Percentiles rank a stretch among this genome's conserved stretches.
phyloP scores from a whole-genome alignment of 2,329 filamentous ascomycete genomes.

The Calcarisporium arbuscula region DNA sequence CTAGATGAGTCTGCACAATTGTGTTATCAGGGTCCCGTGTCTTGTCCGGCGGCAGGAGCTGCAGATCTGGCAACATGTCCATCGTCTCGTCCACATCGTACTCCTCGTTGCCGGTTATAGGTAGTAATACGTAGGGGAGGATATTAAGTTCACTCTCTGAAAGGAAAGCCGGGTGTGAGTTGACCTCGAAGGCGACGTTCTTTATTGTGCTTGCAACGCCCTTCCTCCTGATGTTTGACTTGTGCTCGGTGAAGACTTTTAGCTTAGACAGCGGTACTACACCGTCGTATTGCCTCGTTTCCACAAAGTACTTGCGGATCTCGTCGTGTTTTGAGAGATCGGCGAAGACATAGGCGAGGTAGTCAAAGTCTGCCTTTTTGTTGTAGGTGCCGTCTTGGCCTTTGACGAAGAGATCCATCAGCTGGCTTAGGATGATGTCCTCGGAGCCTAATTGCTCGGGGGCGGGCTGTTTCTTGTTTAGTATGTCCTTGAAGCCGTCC shows the following conservation, averaged over 20 bases:
- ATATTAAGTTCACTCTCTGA: conserved; percentile 69
- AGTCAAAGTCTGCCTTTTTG: conserved; percentile 80
- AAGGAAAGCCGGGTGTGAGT: conserved; percentile 65
- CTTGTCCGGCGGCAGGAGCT: conserved; percentile 86
- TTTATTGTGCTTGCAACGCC: conserved; percentile 97
- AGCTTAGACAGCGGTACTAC: conserved; percentile 90
- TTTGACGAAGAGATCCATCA: conserved; percentile 95
- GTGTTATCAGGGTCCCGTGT: conserved; percentile 68
- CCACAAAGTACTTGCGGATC: conserved; percentile 69
- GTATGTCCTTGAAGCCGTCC: conserved; percentile 62
- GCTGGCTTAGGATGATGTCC: conserved; percentile 73
- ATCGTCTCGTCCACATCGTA: conserved; percentile 82
- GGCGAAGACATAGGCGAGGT: conserved; percentile 89
- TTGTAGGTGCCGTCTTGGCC: conserved; percentile 79
- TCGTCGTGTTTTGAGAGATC: conserved; percentile 79
- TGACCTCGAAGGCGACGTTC: conserved; percentile 80
- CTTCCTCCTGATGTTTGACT: conserved; percentile 73
- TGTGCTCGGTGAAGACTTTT: conserved; percentile 89
- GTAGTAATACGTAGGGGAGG: conserved; percentile 81
- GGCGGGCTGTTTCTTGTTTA: conserved; percentile 60
- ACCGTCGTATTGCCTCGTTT: conserved; percentile 66
- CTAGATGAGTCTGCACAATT: conserved; percentile 81
- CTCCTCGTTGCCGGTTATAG: conserved; percentile 81
- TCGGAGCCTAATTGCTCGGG: conserved; percentile 68
- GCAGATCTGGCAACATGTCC: conserved; percentile 82